A percentile compares a stretch with the other conserved stretches of the same genome.
Conservation (phyloP, 345 rosid genomes). For the Citrus inodora region DNA sequence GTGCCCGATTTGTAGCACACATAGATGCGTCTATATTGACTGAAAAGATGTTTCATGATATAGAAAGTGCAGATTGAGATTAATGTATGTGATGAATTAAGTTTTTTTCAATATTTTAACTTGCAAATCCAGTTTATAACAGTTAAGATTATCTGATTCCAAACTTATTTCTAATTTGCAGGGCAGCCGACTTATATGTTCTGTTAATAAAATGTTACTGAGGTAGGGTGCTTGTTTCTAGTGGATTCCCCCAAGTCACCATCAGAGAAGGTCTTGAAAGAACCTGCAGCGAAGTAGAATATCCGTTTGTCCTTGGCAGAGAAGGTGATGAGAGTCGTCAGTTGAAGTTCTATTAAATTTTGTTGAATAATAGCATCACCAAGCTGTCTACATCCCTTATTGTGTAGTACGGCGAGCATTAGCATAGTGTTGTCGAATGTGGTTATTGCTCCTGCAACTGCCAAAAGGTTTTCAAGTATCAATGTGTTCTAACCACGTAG, state of each 20-base stretch:
- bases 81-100: background rate
- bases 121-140: background rate
- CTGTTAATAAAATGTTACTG: background rate
- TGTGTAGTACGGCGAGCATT: background rate
- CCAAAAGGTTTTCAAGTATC: background rate
- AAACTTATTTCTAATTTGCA: conserved; percentile 8
- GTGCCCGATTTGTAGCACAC: conserved; percentile 25
- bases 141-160: conserved; percentile 4
- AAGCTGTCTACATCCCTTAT: background rate
- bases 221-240: background rate
- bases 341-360: background rate
- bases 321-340: background rate
- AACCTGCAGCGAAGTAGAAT: background rate
- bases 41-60: conserved; percentile 2
- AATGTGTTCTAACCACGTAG: background rate
- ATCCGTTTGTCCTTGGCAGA: background rate
- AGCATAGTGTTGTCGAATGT: background rate
- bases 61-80: conserved; percentile 7
- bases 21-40: background rate
- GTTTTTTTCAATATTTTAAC: background rate
- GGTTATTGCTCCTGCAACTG: background rate
- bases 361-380: background rate
- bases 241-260: background rate
- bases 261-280: background rate
- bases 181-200: background rate